phyloP scores from a whole-genome alignment of 192 early-diverging fungal species.

The Backusella sp. region DNA sequence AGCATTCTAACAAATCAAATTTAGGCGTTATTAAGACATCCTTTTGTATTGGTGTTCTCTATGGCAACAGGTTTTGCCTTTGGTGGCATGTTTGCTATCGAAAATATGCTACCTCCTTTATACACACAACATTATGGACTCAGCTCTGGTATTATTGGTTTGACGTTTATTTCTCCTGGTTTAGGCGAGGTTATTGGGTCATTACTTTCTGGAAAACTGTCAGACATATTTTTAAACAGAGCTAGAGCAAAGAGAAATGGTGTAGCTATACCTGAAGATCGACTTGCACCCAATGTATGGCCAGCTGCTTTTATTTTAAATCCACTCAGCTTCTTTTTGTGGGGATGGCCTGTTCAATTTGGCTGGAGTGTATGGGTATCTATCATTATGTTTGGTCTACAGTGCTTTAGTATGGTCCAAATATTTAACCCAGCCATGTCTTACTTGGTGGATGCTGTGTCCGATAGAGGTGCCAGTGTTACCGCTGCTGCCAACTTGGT shows the following conservation, averaged over 20 bases:
- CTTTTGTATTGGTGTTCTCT: slow-evolving; percentile 41
- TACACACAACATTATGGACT: slow-evolving; percentile 26
- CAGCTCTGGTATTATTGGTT: slow-evolving; percentile 29
- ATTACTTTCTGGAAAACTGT: slow-evolving; percentile 25
- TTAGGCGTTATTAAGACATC: slow-evolving; percentile 37
- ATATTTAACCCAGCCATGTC: slow-evolving; percentile 28
- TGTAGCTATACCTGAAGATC: slow-evolving; percentile 26
- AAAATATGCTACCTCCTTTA: slow-evolving; percentile 31
- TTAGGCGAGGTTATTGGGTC: slow-evolving; percentile 37
- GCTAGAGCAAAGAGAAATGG: slow-evolving; percentile 23
- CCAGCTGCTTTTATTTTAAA: slow-evolving; percentile 33
- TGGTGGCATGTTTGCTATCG: slow-evolving; percentile 50
- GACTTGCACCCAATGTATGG: slow-evolving; percentile 29
- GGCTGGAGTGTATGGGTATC: slow-evolving; percentile 36
- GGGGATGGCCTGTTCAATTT: slow-evolving; percentile 42
- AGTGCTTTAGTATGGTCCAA: slow-evolving; percentile 45
- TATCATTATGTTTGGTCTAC: slow-evolving; percentile 40
- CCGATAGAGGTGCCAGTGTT: slow-evolving; percentile 46
- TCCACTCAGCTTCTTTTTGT: slow-evolving; percentile 40
- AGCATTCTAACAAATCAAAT: slow-evolving; percentile 1
- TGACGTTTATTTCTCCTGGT: slow-evolving; percentile 34
- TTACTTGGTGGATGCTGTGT: slow-evolving; percentile 47
- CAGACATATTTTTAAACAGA: slow-evolving; percentile 30
- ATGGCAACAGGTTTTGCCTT: slow-evolving; percentile 46
- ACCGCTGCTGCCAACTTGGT: slow-evolving; percentile 47